phyloP scores from a whole-genome alignment of 805 yeast species.

The Clavispora fructus region DNA sequence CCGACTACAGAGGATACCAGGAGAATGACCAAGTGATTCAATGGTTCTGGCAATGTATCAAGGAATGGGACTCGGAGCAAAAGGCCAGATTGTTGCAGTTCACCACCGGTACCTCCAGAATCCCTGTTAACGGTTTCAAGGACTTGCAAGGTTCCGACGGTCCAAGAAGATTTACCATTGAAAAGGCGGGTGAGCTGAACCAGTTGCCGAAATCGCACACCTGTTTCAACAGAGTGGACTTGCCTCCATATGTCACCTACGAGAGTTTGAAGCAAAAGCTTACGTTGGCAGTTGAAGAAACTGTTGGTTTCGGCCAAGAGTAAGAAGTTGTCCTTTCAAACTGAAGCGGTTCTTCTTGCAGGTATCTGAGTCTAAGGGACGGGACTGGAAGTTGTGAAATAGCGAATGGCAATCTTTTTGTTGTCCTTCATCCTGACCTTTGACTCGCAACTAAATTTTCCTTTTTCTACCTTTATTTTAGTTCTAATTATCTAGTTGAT shows the following conservation, averaged over 20 bases:
- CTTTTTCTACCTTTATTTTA: not conserved
- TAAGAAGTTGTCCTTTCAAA: slow-evolving; percentile 22
- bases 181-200: slow-evolving; percentile 90
- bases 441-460: not conserved
- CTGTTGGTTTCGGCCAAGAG: slow-evolving; percentile 98
- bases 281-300: slow-evolving; percentile 95
- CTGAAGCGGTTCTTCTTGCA: not conserved
- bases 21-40: slow-evolving; percentile 94
- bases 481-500: not conserved
- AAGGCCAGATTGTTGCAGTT: slow-evolving; percentile 93
- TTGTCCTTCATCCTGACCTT: not conserved
- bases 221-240: slow-evolving; percentile 97
- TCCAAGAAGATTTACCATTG: slow-evolving; percentile 97
- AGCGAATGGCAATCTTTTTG: not conserved
- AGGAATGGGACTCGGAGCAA: slow-evolving; percentile 94
- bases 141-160: slow-evolving; percentile 99
- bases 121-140: slow-evolving; percentile 98
- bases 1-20: slow-evolving; percentile 97
- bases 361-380: not conserved
- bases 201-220: slow-evolving; percentile 97
- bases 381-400: not conserved
- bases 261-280: slow-evolving; percentile 84
- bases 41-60: slow-evolving; percentile 97
- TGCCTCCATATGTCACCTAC: slow-evolving; percentile 87
- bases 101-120: slow-evolving; percentile 98